phyloP scores from a whole-genome alignment of 140 eudicot genomes.

The Ambrosia hybrid region DNA sequence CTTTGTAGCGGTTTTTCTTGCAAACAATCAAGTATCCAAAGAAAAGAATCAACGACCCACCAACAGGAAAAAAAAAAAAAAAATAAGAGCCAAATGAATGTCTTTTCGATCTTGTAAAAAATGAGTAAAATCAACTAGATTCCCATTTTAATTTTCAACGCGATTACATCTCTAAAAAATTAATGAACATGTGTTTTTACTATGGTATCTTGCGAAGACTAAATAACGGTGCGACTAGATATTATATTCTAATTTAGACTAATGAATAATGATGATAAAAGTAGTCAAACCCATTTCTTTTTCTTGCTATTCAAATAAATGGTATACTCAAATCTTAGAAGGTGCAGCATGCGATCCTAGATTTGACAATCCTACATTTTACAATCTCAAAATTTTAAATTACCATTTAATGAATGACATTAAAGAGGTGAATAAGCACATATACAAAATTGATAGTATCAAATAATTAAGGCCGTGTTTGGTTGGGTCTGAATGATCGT shows the following conservation, averaged over 20 bases:
- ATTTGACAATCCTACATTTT: no score
- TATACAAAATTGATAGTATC: no score
- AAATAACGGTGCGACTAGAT: constrained; percentile 25
- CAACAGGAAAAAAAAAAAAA: neutral
- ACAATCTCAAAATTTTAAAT: no score
- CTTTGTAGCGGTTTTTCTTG: neutral
- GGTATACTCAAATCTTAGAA: no score
- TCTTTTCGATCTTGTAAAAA: constrained; percentile 18
- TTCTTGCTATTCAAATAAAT: neutral
- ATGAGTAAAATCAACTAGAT: constrained; percentile 21
- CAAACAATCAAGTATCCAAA: neutral
- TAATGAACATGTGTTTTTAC: constrained; percentile 28
- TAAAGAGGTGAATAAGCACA: no score
- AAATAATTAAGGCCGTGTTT: no score
- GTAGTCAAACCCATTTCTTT: neutral
- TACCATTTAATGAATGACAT: no score
- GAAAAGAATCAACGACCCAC: constrained; percentile 14
- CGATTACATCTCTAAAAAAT: constrained; percentile 28
- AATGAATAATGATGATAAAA: neutral
- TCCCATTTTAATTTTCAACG: constrained; percentile 23
- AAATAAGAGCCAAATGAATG: constrained; percentile 10
- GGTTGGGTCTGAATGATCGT: no score
- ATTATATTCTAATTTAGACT: neutral
- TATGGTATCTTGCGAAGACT: constrained; percentile 26
- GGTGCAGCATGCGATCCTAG: no score